Evolutionary conservation across 2,329 filamentous ascomycete species (phyloP).

Genomic region (Aspergillus jensenii): DNA sequence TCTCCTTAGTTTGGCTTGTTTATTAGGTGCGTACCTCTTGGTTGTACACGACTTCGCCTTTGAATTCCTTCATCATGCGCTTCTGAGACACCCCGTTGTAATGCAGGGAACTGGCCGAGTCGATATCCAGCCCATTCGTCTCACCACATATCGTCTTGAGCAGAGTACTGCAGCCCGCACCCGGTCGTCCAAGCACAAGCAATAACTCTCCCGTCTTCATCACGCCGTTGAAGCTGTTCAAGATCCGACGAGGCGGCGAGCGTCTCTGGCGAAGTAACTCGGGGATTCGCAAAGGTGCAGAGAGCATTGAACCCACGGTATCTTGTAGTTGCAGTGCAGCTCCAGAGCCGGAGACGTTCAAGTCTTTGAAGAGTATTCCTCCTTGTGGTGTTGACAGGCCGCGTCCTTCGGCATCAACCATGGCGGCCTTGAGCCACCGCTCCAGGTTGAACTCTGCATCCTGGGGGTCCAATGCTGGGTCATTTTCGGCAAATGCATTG

Average conservation of each 20-base stretch:
- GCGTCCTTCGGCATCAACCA: no score
- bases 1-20: no score
- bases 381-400: no score
- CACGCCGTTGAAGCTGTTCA: conserved; percentile 7
- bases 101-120: conserved; percentile 69
- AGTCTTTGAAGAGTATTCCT: no score
- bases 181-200: conserved; percentile 50
- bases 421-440: no score
- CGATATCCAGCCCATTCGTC: conserved; percentile 72
- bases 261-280: background rate
- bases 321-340: background rate
- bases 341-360: background rate
- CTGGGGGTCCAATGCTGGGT: no score
- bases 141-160: conserved; percentile 71
- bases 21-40: conserved; percentile 18
- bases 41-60: conserved; percentile 38
- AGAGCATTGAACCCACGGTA: background rate
- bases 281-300: background rate
- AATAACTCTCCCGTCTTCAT: conserved; percentile 49
- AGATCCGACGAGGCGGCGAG: background rate
- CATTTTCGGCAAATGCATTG: no score
- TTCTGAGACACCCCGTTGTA: conserved; percentile 47
- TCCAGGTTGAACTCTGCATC: no score
- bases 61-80: conserved; percentile 36
- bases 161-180: conserved; percentile 68